Evolutionary conservation across 2,329 filamentous ascomycete species (phyloP), one percentile per base, ranked within the genome.

Genomic region (Didymella sp.): DNA sequence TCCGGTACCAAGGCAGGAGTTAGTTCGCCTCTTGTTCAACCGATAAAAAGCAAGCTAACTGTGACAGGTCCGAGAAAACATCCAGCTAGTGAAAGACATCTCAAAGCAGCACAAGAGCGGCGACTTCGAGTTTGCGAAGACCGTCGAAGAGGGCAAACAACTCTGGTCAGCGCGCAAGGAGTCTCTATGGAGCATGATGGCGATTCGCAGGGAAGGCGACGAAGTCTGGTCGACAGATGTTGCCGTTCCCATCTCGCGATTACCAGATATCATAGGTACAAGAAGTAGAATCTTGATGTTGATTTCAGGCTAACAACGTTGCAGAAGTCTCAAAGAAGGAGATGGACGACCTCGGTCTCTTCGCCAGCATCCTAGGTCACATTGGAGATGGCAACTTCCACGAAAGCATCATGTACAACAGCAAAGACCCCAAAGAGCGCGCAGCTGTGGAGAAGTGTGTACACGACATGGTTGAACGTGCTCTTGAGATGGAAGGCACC

Each of bases 341-440:
- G 70, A 88, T 96, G 83, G 90, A 94, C 69, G 87, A 91, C 12
- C 81, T 96, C 11, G 92, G 91, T 0, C 79, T 96, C 1, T 96
- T 96, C 73, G 91, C 92, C 1, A 92, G 89, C 68, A 90, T 96
- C 25, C 80, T 97, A 4, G 93, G 93, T 3, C 93, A 97, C 71
- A 89, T 97, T 54, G 93, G 93, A 12, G 93, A 96, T 71, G 93
- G 93, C 33, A 97, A 97, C 76, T 97, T 97, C 79, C 93, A 97
- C 74, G 89, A 93, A 73, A 91, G 89, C 72, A 95, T 97, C 77
- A 89, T 97, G 78, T 97, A 96, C 74, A 86, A 95, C 76, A 84
- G 85, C 24, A 83, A 81, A 22, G 82, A 92, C 52, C 82, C 85
- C 3, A 85, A 82, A 24, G 90, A 96, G 76, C 84, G 84, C 53